Base-by-base conservation (phyloP, 1,139 yeast genomes). In the Kodamaea sp. region DNA sequence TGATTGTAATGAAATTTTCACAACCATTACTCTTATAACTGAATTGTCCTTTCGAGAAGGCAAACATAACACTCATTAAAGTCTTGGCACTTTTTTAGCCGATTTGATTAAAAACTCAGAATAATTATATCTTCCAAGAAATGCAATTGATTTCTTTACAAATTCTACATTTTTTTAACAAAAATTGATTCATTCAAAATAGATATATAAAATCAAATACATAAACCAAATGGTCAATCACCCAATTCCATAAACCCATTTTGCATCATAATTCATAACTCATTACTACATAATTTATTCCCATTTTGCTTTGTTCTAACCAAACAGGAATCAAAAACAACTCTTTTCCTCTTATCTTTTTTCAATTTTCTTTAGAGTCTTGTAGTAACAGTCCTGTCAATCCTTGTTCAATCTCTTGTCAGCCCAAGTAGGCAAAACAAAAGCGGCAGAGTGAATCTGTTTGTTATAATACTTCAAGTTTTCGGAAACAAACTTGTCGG, bases 391-490 rank as follows among this genome's bases (percentile, higher is more conserved):
- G 41, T 31, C 22, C 35, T 39, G 45, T 46, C 48, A 48, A 25
- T 41, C 39, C 42, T 50, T 46, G 60, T 57, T 57, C 50, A 58
- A 54, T 27, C 42, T 48, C 52, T 55, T 60, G 54, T 75, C 78
- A 42, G 94, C 96, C 81, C 90, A 88, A 51, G 79, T 87, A 53
- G 97, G 97, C 59, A 89, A 74, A 41, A 87, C 86, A 55, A 87
- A 89, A 11, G 95, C 76, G 36, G 96, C 94, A 60, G 75, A 78
- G 65, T 89, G 97, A 53, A 89, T 80, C 53, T 74, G 72, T 53
- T 77, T 73, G 67, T 82, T 87, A 72, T 89, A 89, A 69, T 89
- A 89, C 57, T 76, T 79, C 79, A 82, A 81, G 54, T 81, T 63
- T 57, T 76, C 67, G 25, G 62, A 65, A 58, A 86, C 96, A 51